Evolutionary conservation across 768 basidiomycete species (phyloP), one percentile per base, ranked within the genome.

Genomic region (Hydnum rufescens): DNA sequence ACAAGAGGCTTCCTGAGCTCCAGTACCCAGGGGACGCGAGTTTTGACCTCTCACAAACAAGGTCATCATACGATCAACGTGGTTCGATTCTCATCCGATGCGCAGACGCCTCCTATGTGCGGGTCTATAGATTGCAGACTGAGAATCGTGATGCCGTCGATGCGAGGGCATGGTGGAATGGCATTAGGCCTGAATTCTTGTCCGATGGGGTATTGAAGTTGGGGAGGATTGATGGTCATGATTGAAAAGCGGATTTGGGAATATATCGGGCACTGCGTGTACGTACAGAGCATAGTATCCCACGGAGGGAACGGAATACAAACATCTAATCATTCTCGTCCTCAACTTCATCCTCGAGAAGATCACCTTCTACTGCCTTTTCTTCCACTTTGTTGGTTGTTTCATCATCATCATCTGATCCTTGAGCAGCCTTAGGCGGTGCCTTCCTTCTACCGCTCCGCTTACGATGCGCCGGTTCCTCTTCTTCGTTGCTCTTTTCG

Each of bases 131-230:
- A 55, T 65, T 89, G 18, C 77, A 81, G 59, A 74, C 76, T 54
- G 76, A 80, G 57, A 75, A 75, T 51, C 73, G 73, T 57, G 64
- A 68, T 25, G 62, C 73, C 58, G 56, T 84, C 54, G 60, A 60
- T 13, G 78, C 77, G 2, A 72, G 67, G 54, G 78, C 79, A 49
- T 89, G 82, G 78, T 87, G 82, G 82, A 85, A 83, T 61, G 85
- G 86, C 2, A 65, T 76, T 13, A 60, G 58, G 18, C 55, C 49
- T 23, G 53, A 50, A 3, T 28, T 42, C 31, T 34, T 56, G 42
- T 49, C 54, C n/a, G 30, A 26, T 49, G 55, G 57, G 3, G 39
- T 25, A 25, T 16, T 58, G 13, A 4, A 46, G 44, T 32, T 57
- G n/a, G 36, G 36, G 22, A 26, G 25, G 22, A 50, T 19, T 13